Base-by-base conservation (phyloP, 805 yeast species). In the Candida oleophila region DNA sequence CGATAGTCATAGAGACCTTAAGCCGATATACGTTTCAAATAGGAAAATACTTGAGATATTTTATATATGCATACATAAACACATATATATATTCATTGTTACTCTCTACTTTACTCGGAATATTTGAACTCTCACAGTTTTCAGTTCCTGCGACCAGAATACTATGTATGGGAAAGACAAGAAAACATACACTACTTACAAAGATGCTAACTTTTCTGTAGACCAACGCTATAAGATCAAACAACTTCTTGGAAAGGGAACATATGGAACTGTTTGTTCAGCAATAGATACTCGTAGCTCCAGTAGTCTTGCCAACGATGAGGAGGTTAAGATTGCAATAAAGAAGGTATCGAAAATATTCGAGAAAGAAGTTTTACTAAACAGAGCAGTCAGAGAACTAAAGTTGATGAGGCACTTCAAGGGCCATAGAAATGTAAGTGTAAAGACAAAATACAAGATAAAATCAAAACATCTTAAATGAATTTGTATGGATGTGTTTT, bases 201-300 rank as follows among this genome's bases (percentile, higher is more conserved):
- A 80, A 32, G 71, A 77, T 44, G 78, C 80, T 2, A 76, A 82
- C 45, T 87, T 89, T 61, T 80, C 79, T 39, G 69, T 87, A 43
- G 84, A 85, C 50, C 62, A 74, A 1, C 67, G 87, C 34, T 89
- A 87, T 62, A 70, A 76, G 44, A 69, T 87, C 14, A 64, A 74
- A 21, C 71, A 73, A 34, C 70, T 83, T 2, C 70, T 89, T 44
- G 96, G 96, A 0, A 83, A 83, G 58, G 96, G 96, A 0, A 84
- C 96, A 0, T 89, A 89, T 61, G 96, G 96, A 1, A 80, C 83
- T 0, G 96, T 89, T 3, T 87, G 94, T 53, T 81, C 88, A 2
- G 95, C 92, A 0, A 51, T 76, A 5, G 89, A 83, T 56, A 54
- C 68, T n/a, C 63, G 68, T 35, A 54, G 73, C 12, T 68, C 65